Conservation (phyloP, 2,329 filamentous ascomycete genomes). For the Phyllosticta citribraziliensis region DNA sequence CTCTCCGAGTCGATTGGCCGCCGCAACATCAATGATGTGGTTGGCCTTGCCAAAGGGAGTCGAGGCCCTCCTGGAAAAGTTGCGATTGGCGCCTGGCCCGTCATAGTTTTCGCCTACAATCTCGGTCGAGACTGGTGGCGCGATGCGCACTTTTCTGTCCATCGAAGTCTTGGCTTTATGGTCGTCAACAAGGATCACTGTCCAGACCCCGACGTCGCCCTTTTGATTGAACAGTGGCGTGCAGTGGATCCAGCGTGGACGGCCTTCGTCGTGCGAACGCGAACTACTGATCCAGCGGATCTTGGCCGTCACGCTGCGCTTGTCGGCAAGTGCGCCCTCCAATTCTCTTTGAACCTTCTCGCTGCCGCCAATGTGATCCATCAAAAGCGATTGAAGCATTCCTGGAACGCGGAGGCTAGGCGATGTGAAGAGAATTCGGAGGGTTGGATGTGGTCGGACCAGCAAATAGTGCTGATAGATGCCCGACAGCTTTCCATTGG, state of each 20-base stretch:
- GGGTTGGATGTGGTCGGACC: constrained; percentile 37
- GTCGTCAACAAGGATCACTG: constrained; percentile 64
- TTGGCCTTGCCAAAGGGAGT: not conserved
- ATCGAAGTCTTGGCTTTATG: constrained; percentile 24
- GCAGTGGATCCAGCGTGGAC: constrained; percentile 66
- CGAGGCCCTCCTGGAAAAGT: not conserved
- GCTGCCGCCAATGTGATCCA: constrained; percentile 41
- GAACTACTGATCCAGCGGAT: constrained; percentile 52
- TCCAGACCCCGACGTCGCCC: constrained; percentile 65
- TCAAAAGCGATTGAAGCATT: constrained; percentile 39
- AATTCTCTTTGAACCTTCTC: constrained; percentile 44
- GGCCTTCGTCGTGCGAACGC: constrained; percentile 43
- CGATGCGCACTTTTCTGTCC: not conserved
- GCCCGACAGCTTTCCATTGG: constrained; percentile 29
- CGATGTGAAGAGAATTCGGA: constrained; percentile 41
- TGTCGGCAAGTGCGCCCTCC: constrained; percentile 52
- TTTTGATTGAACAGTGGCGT: constrained; percentile 60
- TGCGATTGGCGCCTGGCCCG: not conserved
- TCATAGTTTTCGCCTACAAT: not conserved
- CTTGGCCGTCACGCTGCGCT: constrained; percentile 63
- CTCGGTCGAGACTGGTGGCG: constrained; percentile 4
- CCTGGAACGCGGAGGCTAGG: constrained; percentile 41
- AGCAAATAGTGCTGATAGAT: constrained; percentile 46
- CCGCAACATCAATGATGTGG: not conserved
- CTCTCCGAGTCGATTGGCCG: not conserved